phyloP scores from a whole-genome alignment of 139 green algal species.

The Coelastrella sp. region DNA sequence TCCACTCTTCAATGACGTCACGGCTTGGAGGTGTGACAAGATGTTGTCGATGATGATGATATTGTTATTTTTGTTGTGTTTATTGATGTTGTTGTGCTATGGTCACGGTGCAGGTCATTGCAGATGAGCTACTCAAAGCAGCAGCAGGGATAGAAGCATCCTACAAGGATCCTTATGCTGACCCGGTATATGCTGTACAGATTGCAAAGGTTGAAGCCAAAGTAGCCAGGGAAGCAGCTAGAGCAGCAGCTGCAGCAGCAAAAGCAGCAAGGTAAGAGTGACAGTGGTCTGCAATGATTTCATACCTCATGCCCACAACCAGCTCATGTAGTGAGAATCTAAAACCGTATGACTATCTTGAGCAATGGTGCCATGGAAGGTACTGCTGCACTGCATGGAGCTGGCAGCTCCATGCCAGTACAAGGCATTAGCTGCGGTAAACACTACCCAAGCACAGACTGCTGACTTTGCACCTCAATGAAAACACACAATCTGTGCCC shows the following conservation, averaged over 20 bases:
- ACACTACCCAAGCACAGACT: too few species aligned
- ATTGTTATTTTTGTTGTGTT: too few species aligned
- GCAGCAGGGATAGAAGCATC: constrained; percentile 25
- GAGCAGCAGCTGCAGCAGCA: constrained; percentile 45
- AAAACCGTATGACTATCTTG: neutral
- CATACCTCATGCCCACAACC: neutral
- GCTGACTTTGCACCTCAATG: too few species aligned
- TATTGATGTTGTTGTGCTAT: too few species aligned
- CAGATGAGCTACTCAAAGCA: constrained; percentile 39
- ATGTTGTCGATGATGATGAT: too few species aligned
- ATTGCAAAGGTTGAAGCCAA: constrained; percentile 59
- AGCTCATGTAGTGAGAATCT: neutral
- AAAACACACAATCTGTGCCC: too few species aligned
- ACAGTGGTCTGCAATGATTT: too few species aligned
- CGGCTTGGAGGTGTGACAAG: too few species aligned
- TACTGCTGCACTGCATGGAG: neutral
- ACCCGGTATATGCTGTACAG: constrained; percentile 45
- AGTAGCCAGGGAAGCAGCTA: constrained; percentile 42
- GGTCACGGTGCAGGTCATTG: constrained; percentile 42
- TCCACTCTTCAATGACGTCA: too few species aligned
- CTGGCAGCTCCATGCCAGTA: neutral
- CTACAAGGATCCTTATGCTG: constrained; percentile 50
- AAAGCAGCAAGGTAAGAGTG: constrained; percentile 46
- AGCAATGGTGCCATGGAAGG: neutral
- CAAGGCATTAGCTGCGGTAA: neutral